These are phyloP conservation scores for Haplographium delicatum DNA, from an alignment of 495 filamentous ascomycete genomes.

Conservation along the genomic window DNA sequence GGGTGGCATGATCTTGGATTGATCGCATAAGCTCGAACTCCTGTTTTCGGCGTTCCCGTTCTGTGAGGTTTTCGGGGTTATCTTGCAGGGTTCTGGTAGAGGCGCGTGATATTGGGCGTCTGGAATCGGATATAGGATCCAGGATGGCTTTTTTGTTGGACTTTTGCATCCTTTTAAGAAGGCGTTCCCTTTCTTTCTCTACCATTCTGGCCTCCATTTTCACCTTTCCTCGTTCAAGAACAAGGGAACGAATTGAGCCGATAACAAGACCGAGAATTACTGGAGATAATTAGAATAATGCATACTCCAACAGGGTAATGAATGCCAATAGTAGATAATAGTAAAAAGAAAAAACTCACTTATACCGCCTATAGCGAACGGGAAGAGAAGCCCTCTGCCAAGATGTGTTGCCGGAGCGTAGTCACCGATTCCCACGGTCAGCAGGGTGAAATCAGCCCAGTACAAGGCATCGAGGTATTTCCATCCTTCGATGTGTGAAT, in stretches of 20 bases:
- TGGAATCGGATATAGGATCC: slow-evolving; percentile 31
- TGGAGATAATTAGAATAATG: neutral
- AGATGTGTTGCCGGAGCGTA: slow-evolving; percentile 50
- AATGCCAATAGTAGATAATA: neutral
- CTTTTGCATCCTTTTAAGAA: slow-evolving; percentile 47
- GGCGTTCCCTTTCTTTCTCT: slow-evolving; percentile 58
- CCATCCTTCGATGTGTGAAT: slow-evolving; percentile 71
- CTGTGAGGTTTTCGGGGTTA: slow-evolving; percentile 28
- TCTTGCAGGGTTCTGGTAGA: slow-evolving; percentile 6
- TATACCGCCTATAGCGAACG: slow-evolving; percentile 75
- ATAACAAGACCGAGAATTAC: slow-evolving; percentile 74
- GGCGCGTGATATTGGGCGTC: neutral
- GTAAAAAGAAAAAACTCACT: slow-evolving; percentile 31
- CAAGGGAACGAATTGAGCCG: slow-evolving; percentile 73
- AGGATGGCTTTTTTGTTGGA: slow-evolving; percentile 43
- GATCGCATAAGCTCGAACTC: slow-evolving; percentile 83
- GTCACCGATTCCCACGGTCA: slow-evolving; percentile 80
- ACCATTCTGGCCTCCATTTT: slow-evolving; percentile 64
- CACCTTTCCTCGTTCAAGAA: slow-evolving; percentile 68
- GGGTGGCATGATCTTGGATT: slow-evolving; percentile 60
- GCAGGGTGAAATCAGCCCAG: slow-evolving; percentile 77
- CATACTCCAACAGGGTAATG: neutral
- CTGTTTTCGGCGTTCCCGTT: slow-evolving; percentile 58
- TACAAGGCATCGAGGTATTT: slow-evolving; percentile 73
- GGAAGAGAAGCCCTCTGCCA: slow-evolving; percentile 67